Evolutionary conservation across 306 rosid genomes (phyloP), one percentile per base, ranked within the genome.

Genomic region (Corylus heterophylla): DNA sequence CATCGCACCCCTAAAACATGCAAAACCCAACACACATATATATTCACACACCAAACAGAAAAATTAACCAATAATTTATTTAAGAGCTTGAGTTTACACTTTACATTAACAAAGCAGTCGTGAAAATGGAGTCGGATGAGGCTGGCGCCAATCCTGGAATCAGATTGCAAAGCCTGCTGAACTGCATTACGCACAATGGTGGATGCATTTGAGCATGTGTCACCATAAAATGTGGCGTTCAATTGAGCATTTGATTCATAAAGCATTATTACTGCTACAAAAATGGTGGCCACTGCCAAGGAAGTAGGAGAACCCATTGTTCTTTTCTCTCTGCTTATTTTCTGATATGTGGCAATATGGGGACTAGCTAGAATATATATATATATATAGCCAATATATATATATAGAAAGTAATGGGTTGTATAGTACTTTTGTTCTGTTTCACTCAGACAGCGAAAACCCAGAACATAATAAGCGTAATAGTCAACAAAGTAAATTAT

Each of bases 71-170:
- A 42, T 5, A 39, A 59, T 20, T 42, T 2, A 59, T 20, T 42
- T 2, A 12, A 18, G 12, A n/a, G 62, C 4, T 13, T n/a, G 10
- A n/a, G 35, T 31, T 31, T 31, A 31, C 35, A 31, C 35, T 10
- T 79, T 91, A 87, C 93, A 67, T 87, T 67, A 73, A 91, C 93
- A 74, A 91, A 89, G 86, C 96, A 89, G 69, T 91, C 90, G 7
- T 89, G 96, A 52, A 91, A 91, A 74, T 89, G 96, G 18, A 91
- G 90, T 2, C 92, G 92, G 79, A 45, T 31, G 69, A 91, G 83
- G 88, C 93, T 91, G 12, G 93, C 96, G 8, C 80, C 88, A 42
- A 89, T 86, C 12, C 93, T 78, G 8, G 89, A 27, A 75, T 91
- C 92, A 22, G 93, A 89, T 56, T 83, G 86, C 47, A 87, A 79